Percentiles rank a stretch among this genome's conserved stretches.
These are phyloP conservation scores for Halenospora varia DNA, from an alignment of 495 filamentous ascomycete genomes.

Conservation along the genomic window DNA sequence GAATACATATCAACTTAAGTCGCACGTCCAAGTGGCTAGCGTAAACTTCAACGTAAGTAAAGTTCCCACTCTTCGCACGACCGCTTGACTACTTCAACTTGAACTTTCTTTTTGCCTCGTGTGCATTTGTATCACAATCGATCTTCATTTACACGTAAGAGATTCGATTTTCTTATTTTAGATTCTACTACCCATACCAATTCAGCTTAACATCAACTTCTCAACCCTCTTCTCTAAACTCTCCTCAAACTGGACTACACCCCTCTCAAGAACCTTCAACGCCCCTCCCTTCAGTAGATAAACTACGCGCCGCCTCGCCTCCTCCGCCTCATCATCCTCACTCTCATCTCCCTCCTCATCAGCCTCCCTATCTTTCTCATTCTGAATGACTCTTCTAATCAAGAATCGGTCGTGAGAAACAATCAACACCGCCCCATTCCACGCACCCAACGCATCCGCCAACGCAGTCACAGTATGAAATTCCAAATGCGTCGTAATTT, in stretches of 20 bases:
- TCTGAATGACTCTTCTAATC: constrained; percentile 64
- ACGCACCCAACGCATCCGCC: constrained; percentile 56
- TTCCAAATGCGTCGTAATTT: constrained; percentile 84
- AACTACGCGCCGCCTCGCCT: constrained; percentile 47
- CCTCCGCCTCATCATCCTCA: constrained; percentile 36
- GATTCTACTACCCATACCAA: no score
- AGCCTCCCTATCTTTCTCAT: constrained; percentile 48
- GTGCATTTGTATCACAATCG: no score
- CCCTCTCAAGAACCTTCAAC: constrained; percentile 50
- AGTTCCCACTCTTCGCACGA: no score
- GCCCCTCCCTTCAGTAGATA: constrained; percentile 55
- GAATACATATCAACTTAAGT: no score
- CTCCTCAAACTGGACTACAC: constrained; percentile 61
- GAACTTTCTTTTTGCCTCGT: no score
- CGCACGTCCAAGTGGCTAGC: no score
- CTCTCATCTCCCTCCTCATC: constrained; percentile 38
- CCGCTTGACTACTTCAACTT: no score
- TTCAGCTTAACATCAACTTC: no score
- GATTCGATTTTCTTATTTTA: no score
- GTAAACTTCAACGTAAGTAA: no score
- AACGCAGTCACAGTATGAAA: constrained; percentile 71
- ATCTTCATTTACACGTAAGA: no score
- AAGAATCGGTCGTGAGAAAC: constrained; percentile 79
- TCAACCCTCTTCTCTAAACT: constrained; percentile 56
- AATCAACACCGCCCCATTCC: constrained; percentile 66